Evolutionary conservation across 352 stramenopile genomes (phyloP), one percentile per base, ranked within the genome.

Genomic region (Globisporangium ultimum): DNA sequence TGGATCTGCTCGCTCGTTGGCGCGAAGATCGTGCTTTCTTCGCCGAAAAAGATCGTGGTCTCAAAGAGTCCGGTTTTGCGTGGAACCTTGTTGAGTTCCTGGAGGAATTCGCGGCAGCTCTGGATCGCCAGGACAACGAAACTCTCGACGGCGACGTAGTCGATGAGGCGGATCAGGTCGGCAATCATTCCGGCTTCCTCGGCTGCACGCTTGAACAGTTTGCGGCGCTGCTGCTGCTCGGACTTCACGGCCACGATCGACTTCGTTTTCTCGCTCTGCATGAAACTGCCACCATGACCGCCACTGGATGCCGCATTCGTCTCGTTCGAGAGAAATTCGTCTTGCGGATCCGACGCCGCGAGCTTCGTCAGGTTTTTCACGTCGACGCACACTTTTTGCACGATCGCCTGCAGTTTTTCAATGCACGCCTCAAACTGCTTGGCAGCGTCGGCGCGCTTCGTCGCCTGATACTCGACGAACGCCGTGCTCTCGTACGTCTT

Each of bases 51-150:
- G 40, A 98, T 91, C 3, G 87, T 96, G 11, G 94, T 98, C 63
- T 98, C 91, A 42, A 98, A 98, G 11, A 98, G 66, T n/a, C 94
- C 93, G 0, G 87, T 95, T 59, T 97, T 94, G 14, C 85, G 72
- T 2, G 84, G 77, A 1, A 88, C 69, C 57, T 96, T 95, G 53
- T 93, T 86, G 38, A 98, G 70, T 60, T 98, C 89, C 2, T 87
- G 66, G 8, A 98, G 70, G 48, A 98, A 95, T 34, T 87, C 81
- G 20, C 82, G 69, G 48, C 84, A 93, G 54, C 80, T 96, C 36
- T 93, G 76, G 2, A 97, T 70, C 18, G 84, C 87, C 13, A 98
- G 59, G 48, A 80, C 76, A 21, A 97, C 87, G 9, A 98, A 76
- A 60, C 86, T 96, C 61, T 98, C 93, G 18, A 97, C 89, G 0